These are phyloP conservation scores for Pisolithus orientalis DNA, from an alignment of 768 basidiomycete species.

Conservation along the genomic window DNA sequence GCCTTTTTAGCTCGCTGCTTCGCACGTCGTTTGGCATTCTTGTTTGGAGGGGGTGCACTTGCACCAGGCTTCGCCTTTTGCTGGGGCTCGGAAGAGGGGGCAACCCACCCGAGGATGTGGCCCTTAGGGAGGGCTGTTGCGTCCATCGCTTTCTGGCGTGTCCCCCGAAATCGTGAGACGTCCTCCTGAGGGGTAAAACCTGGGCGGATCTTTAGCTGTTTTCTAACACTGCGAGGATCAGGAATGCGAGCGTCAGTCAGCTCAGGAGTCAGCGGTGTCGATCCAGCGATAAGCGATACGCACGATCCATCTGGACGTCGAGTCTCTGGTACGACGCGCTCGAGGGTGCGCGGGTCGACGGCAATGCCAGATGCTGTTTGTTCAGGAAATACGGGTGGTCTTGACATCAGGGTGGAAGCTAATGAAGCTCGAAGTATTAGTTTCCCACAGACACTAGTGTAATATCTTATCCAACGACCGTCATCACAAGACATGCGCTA, in stretches of 20 bases:
- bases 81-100: conserved; percentile 44
- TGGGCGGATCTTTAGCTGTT: conserved; percentile 83
- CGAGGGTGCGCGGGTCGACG: conserved; percentile 77
- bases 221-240: conserved; percentile 56
- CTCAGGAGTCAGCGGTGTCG: conserved; percentile 10
- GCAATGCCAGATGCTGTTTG: conserved; percentile 74
- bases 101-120: conserved; percentile 78
- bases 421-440: not conserved
- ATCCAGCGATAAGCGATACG: conserved; percentile 9
- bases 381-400: conserved; percentile 68
- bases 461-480: conserved; percentile 12
- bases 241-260: not conserved
- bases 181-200: conserved; percentile 96
- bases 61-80: conserved; percentile 24
- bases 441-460: conserved; percentile 21
- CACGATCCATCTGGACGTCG: conserved; percentile 82
- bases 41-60: conserved; percentile 44
- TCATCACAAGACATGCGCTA: conserved; percentile 58
- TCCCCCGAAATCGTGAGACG: conserved; percentile 76
- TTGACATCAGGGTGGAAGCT: conserved; percentile 47
- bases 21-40: conserved; percentile 78
- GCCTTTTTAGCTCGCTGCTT: conserved; percentile 69
- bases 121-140: conserved; percentile 59
- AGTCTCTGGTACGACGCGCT: conserved; percentile 85
- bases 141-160: conserved; percentile 70